Evolutionary conservation across 78 protist genomes (phyloP).

Genomic region (Andalucia godoyi): DNA sequence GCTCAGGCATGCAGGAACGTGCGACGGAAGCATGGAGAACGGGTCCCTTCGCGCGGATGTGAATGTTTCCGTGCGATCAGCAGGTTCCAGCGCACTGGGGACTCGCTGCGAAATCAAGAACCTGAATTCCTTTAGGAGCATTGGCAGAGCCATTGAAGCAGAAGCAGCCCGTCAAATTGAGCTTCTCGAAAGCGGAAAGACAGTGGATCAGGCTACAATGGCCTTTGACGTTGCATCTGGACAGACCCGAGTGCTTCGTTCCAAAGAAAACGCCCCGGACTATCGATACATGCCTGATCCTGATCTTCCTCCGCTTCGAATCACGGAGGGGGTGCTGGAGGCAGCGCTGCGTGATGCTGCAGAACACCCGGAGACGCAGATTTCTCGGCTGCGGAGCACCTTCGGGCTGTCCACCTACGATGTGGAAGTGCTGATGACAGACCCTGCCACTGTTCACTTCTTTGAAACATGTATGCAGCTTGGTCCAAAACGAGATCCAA

Average conservation of each 20-base stretch:
- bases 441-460: not conserved
- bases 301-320: conserved; percentile 46
- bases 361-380: not conserved
- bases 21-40: conserved; percentile 62
- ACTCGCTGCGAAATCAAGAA: conserved; percentile 60
- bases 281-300: conserved; percentile 33
- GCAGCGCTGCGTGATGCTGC: not conserved
- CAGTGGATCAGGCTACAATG: conserved; percentile 36
- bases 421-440: not conserved
- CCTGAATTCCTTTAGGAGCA: conserved; percentile 35
- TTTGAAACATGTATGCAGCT: not conserved
- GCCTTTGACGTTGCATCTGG: not conserved
- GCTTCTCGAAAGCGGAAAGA: conserved; percentile 28
- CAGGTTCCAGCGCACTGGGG: conserved; percentile 18
- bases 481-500: not conserved
- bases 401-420: not conserved
- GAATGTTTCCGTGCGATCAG: conserved; percentile 44
- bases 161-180: conserved; percentile 44
- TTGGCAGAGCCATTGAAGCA: conserved; percentile 37
- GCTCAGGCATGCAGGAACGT: conserved; percentile 38
- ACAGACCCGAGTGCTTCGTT: conserved; percentile 2
- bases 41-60: conserved; percentile 75
- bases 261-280: conserved; percentile 17
- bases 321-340: not conserved
- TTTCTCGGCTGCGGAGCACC: not conserved